Percentiles rank a stretch among this genome's conserved stretches.
Evolutionary conservation across 441 rosid species (phyloP).

Genomic region (Biscutella laevigata): DNA sequence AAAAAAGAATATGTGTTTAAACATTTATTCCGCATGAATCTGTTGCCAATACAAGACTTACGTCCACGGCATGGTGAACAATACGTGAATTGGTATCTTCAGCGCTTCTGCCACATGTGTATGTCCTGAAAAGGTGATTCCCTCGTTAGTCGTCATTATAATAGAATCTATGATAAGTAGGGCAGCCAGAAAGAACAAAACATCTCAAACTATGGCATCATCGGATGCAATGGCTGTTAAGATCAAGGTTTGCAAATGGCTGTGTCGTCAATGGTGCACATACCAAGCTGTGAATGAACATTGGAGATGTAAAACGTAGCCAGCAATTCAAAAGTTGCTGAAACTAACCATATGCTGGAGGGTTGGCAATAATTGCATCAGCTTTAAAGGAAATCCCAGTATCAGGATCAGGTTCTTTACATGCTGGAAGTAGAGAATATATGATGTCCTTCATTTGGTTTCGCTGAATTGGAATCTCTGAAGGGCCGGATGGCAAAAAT

Average conservation of each 20-base stretch:
- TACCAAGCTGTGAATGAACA: background rate
- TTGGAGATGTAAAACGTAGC: background rate
- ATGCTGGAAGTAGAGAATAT: slow-evolving; percentile 82
- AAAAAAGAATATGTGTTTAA: slow-evolving; percentile 16
- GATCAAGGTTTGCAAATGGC: background rate
- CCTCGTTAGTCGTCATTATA: slow-evolving; percentile 21
- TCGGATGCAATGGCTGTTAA: background rate
- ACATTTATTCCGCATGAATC: slow-evolving; percentile 26
- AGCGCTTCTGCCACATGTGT: slow-evolving; percentile 94
- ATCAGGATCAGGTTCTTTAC: slow-evolving; percentile 85
- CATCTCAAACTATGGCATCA: background rate
- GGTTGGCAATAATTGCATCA: slow-evolving; percentile 97
- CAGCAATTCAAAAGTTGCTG: slow-evolving; percentile 6
- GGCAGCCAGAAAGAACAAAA: slow-evolving; percentile 3
- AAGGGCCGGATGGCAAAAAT: slow-evolving; percentile 94
- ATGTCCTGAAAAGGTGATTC: slow-evolving; percentile 56
- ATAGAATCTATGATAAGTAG: slow-evolving; percentile 1
- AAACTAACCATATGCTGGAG: slow-evolving; percentile 86
- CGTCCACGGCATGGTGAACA: slow-evolving; percentile 99
- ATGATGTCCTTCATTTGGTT: slow-evolving; percentile 88
- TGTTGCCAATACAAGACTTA: slow-evolving; percentile 67
- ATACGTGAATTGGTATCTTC: slow-evolving; percentile 80
- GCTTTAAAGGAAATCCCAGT: slow-evolving; percentile 77
- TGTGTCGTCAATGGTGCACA: background rate
- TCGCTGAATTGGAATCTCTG: slow-evolving; percentile 85